Evolutionary conservation across 148 eudicot species (phyloP).

Genomic region (Chenopodium formosanum): DNA sequence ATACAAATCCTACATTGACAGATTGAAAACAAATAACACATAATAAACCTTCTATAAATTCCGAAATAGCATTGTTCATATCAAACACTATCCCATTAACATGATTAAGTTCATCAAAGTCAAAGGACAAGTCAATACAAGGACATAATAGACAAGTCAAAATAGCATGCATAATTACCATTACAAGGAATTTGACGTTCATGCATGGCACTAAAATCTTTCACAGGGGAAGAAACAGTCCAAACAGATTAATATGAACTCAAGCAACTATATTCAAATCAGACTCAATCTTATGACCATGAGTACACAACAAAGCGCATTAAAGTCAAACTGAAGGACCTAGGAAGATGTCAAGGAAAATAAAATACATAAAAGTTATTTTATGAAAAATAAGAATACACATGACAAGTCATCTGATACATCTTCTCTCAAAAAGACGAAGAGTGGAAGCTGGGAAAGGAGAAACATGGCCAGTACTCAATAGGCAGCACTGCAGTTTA

Average conservation of each 20-base stretch:
- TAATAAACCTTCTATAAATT: no score
- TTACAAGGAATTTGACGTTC: not conserved
- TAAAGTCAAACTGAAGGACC: not conserved
- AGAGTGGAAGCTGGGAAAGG: not conserved
- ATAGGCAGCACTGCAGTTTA: not conserved
- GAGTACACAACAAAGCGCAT: not conserved
- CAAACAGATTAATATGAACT: not conserved
- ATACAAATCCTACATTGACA: no score
- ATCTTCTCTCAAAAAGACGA: not conserved
- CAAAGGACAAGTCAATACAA: not conserved
- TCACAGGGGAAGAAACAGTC: not conserved
- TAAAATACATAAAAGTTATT: not conserved
- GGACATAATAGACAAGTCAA: not conserved
- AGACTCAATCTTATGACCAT: not conserved
- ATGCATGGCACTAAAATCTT: not conserved
- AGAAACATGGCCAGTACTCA: not conserved
- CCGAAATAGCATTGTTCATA: no score
- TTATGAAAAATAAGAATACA: not conserved
- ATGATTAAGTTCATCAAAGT: no score
- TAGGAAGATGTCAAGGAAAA: not conserved
- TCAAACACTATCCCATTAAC: no score
- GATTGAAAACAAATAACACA: no score
- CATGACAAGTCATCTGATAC: not conserved
- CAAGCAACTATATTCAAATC: not conserved
- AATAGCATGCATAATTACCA: not conserved